phyloP scores from a whole-genome alignment of 2,329 filamentous ascomycete genomes.

The Cladosporium sp. region DNA sequence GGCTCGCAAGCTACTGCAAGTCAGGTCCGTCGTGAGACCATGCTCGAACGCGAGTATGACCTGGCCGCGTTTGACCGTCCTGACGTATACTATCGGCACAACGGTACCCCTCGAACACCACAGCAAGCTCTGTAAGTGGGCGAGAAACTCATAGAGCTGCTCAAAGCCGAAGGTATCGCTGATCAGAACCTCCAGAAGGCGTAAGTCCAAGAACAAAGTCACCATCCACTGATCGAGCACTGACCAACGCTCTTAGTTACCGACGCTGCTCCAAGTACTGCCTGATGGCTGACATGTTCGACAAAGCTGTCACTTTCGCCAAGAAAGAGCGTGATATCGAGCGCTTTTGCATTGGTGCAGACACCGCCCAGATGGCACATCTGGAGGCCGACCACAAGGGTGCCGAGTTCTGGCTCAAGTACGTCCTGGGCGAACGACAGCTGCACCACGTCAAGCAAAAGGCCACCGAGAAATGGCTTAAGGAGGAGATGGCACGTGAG shows the following conservation, averaged over 20 bases:
- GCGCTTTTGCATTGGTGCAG: conserved; percentile 31
- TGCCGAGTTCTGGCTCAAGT: conserved; percentile 23
- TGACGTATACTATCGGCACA: background rate
- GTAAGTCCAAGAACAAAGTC: background rate
- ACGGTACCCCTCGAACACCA: background rate
- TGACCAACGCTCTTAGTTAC: conserved; percentile 18
- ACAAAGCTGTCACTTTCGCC: conserved; percentile 29
- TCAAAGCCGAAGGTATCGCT: conserved; percentile 26
- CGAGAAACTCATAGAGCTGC: conserved; percentile 26
- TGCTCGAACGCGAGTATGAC: conserved; percentile 6
- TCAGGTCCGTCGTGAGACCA: conserved; percentile 20
- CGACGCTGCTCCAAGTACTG: conserved; percentile 27
- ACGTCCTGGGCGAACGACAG: conserved; percentile 21
- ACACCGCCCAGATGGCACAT: conserved; percentile 23
- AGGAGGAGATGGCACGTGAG: conserved; percentile 23
- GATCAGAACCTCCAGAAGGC: background rate
- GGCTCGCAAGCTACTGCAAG: conserved; percentile 22
- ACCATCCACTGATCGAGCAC: background rate
- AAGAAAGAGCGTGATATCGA: conserved; percentile 34
- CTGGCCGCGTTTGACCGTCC: background rate
- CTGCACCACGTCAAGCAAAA: background rate
- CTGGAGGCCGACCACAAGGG: conserved; percentile 18
- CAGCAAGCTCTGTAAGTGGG: conserved; percentile 1
- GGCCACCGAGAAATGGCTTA: background rate
- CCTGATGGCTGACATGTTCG: conserved; percentile 22